Conservation (phyloP, 1,284 basidiomycete species). For the Leccinum fuscescens region DNA sequence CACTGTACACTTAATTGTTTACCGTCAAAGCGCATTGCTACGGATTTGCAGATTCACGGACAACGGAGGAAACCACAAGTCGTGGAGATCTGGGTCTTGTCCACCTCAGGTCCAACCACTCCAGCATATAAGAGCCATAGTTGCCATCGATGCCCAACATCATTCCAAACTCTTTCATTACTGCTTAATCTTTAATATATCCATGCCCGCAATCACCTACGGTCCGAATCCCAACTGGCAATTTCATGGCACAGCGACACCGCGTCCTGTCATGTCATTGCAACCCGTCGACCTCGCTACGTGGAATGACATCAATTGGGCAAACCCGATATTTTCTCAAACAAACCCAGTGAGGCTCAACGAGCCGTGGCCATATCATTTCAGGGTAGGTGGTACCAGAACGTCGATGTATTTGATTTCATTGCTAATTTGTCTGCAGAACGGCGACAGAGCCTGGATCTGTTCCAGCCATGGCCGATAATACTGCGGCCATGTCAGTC, state of each 20-base stretch:
- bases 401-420: background rate
- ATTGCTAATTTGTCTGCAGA: conserved; percentile 30
- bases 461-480: conserved; percentile 47
- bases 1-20: conserved; percentile 13
- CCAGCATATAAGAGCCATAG: conserved; percentile 21
- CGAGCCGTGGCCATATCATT: conserved; percentile 52
- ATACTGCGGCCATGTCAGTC: conserved; percentile 47
- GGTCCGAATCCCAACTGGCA: background rate
- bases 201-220: conserved; percentile 4
- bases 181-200: background rate
- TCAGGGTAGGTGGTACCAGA: conserved; percentile 37
- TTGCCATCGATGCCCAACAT: background rate
- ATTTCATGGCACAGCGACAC: background rate
- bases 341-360: conserved; percentile 45
- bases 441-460: conserved; percentile 52
- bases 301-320: conserved; percentile 27
- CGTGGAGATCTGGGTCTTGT: conserved; percentile 12
- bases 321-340: conserved; percentile 19
- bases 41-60: conserved; percentile 4
- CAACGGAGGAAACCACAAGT: conserved; percentile 19
- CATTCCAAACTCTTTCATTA: background rate
- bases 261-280: conserved; percentile 9
- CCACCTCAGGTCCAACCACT: conserved; percentile 6
- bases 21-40: conserved; percentile 16
- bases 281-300: conserved; percentile 25